Conservation (phyloP, 306 rosid species). For the Sesbania bispinosa region DNA sequence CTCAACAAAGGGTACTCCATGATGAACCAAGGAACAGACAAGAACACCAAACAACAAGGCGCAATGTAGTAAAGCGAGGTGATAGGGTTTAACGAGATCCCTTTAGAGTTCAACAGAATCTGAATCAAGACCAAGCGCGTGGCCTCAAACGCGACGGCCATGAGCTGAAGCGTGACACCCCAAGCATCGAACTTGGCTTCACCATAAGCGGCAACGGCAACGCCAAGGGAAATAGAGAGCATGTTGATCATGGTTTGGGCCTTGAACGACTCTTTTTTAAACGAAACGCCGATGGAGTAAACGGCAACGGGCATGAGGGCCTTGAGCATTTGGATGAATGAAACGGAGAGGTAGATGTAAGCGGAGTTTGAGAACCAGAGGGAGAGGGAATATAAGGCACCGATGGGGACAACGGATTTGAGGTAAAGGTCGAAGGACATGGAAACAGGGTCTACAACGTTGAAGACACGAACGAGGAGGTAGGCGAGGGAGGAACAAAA, state of each 20-base stretch:
- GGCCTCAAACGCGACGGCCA: conserved; percentile 90
- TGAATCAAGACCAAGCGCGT: conserved; percentile 83
- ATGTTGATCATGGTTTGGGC: conserved; percentile 76
- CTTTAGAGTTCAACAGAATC: conserved; percentile 76
- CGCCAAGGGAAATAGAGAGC: conserved; percentile 86
- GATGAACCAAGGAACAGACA: conserved; percentile 75
- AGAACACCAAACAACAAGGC: conserved; percentile 78
- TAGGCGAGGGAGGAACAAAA: conserved; percentile 87
- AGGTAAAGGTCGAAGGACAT: conserved; percentile 85
- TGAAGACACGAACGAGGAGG: conserved; percentile 73
- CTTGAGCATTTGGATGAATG: conserved; percentile 94
- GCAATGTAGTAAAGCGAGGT: conserved; percentile 96
- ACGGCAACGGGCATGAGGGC: conserved; percentile 98
- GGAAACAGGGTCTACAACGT: conserved; percentile 83
- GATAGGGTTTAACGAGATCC: conserved; percentile 81
- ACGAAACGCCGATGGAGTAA: conserved; percentile 65
- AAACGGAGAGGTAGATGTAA: conserved; percentile 79
- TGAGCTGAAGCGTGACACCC: conserved; percentile 75
- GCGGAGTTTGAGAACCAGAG: conserved; percentile 96
- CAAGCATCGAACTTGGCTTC: conserved; percentile 71
- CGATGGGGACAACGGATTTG: conserved; percentile 86
- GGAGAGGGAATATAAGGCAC: conserved; percentile 89
- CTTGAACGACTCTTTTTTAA: conserved; percentile 67
- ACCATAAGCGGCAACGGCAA: conserved; percentile 86
- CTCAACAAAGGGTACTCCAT: conserved; percentile 78